Percentiles rank a stretch among this genome's conserved stretches.
Conservation (phyloP, 108 stramenopile species). For the Craspedostauros australis region DNA sequence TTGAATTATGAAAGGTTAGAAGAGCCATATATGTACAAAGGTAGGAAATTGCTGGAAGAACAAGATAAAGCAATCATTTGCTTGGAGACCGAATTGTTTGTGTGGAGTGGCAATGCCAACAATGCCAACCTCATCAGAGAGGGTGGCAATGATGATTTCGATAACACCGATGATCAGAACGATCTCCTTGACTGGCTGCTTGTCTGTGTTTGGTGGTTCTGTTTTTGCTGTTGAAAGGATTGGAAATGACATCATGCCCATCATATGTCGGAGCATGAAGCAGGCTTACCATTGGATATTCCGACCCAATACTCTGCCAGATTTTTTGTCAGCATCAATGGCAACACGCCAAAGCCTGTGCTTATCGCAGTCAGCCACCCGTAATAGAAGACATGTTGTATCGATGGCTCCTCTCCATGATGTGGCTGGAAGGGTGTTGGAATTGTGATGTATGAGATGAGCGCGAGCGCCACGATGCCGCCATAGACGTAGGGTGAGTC, state of each 20-base stretch:
- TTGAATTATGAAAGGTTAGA: background rate
- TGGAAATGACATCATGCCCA: no score
- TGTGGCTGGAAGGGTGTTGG: constrained; percentile 50
- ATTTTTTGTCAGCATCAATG: constrained; percentile 71
- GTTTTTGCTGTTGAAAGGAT: no score
- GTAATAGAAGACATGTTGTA: constrained; percentile 91
- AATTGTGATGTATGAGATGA: constrained; percentile 21
- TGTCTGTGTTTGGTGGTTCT: no score
- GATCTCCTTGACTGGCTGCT: no score
- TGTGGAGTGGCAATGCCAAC: no score
- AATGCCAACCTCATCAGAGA: no score
- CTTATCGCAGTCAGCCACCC: constrained; percentile 96
- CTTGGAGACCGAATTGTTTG: no score
- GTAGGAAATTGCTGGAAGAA: background rate
- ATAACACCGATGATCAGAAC: no score
- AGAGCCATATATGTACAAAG: background rate
- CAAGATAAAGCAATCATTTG: no score
- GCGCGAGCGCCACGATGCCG: constrained; percentile 9
- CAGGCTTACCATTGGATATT: constrained; percentile 71
- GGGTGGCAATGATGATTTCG: no score
- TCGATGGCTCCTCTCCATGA: constrained; percentile 43
- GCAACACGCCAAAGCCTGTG: constrained; percentile 93
- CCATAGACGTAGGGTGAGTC: constrained; percentile 20
- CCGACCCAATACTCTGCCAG: constrained; percentile 77
- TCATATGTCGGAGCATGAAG: background rate